Conservation (phyloP, 805 yeast genomes). For the Hanseniaspora guilliermondii region DNA sequence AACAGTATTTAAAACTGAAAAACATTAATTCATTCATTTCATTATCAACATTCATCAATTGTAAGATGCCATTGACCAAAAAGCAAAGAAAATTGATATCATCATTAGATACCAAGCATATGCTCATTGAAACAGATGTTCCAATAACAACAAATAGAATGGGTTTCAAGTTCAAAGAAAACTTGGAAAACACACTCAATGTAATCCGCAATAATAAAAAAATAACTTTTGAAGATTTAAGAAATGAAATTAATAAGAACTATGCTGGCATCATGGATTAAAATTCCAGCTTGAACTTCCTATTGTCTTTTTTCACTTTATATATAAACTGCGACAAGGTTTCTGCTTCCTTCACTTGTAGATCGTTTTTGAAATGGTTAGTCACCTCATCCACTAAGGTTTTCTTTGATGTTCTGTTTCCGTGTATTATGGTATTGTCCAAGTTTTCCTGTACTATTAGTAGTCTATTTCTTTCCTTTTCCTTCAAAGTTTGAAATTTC, state of each 20-base stretch:
- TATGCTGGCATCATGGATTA: neutral
- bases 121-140: conserved; percentile 44
- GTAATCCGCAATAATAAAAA: neutral
- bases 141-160: conserved; percentile 15
- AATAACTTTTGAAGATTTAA: neutral
- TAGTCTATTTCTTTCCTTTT: conserved; percentile 15
- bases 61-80: conserved; percentile 16
- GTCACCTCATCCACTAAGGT: conserved; percentile 51
- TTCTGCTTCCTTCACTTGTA: conserved; percentile 62
- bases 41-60: conserved; percentile 24
- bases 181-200: neutral
- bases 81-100: conserved; percentile 24
- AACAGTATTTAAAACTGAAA: conserved; percentile 20
- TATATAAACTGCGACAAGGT: conserved; percentile 79
- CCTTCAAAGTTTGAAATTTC: conserved; percentile 11
- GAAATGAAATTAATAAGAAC: neutral
- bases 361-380: conserved; percentile 50
- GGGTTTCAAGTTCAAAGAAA: conserved; percentile 9
- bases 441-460: conserved; percentile 1
- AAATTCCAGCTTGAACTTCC: conserved; percentile 33
- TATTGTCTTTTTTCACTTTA: conserved; percentile 60
- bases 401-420: conserved; percentile 38
- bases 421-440: conserved; percentile 3
- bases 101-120: conserved; percentile 27
- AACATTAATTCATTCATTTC: conserved; percentile 25